Evolutionary conservation across 1,139 yeast species (phyloP), one percentile per base, ranked within the genome.

Genomic region (Lodderomyces jiufengensis): DNA sequence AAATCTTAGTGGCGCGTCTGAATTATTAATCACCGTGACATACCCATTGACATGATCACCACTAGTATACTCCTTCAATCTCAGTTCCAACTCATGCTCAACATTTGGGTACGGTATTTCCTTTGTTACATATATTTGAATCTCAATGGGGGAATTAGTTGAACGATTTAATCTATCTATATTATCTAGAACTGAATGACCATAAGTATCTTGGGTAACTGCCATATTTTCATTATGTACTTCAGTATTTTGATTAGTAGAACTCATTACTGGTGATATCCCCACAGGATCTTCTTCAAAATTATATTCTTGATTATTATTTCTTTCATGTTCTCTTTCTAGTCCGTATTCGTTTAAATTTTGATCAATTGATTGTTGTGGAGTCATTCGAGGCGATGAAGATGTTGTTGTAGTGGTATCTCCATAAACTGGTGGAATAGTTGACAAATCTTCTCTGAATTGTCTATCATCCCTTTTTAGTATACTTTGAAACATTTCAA

Each of bases 401-500:
- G 63, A 52, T 5, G 61, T 51, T 1, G 65, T 51, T 37, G 59
- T 57, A 3, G 47, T 29, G 4, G 59, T 50, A 34, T 63, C 73
- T 3, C 66, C 70, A 43, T 70, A 70, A 3, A 44, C 53, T 1
- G 76, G 76, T 2, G 76, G 76, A 8, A 49, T 43, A 0, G 59
- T 59, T 13, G 55, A 47, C 15, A 62, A 50, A 39, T 65, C 60
- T 41, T 70, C 76, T 36, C 50, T 54, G 40, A 70, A 70, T 45
- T 70, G 75, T 26, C 49, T 48, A 39, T 66, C 71, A 42, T 69
- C 71, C 38, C 81, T 50, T 40, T 71, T 72, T 41, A 78, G 61
- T 39, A 78, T 65, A 20, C 76, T 66, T 45, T 73, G 78, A 46
- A 73, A 77, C 80, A 78, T 76, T 46, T 77, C 82, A 50, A 78